Percentiles rank a stretch among this genome's conserved stretches.
phyloP scores from a whole-genome alignment of 1,284 basidiomycete species.

The Boletus subluridellus region DNA sequence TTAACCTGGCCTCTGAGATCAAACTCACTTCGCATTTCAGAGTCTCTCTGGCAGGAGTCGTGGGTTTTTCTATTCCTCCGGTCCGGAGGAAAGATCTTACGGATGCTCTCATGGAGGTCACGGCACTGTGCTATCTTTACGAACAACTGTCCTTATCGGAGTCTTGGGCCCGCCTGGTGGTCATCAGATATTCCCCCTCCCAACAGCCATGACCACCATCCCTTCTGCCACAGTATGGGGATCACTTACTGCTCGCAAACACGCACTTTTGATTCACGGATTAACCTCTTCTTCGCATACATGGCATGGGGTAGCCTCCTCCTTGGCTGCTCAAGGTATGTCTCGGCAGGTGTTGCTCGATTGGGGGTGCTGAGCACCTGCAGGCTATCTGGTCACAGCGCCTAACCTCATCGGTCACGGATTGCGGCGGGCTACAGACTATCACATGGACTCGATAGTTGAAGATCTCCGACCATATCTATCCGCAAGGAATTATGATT shows the following conservation, averaged over 20 bases:
- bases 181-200: neutral
- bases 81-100: neutral
- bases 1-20: neutral
- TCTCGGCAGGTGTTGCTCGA: neutral
- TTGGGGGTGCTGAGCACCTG: neutral
- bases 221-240: slow-evolving; percentile 18
- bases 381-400: slow-evolving; percentile 22
- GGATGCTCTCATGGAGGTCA: neutral
- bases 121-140: neutral
- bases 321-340: slow-evolving; percentile 16
- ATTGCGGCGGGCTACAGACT: slow-evolving; percentile 11
- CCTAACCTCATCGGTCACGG: slow-evolving; percentile 24
- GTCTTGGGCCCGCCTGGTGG: neutral
- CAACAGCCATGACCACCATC: slow-evolving; percentile 2
- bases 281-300: slow-evolving; percentile 19
- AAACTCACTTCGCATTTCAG: neutral
- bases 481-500: slow-evolving; percentile 9
- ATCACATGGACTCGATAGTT: slow-evolving; percentile 8
- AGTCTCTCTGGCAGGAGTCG: neutral
- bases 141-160: neutral
- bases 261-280: slow-evolving; percentile 6
- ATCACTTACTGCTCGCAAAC: slow-evolving; percentile 8
- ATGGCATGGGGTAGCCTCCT: slow-evolving; percentile 10
- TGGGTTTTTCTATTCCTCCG: neutral
- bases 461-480: slow-evolving; percentile 21